Conservation (phyloP, 331 rosid species). For the Erythrophleum ivorense region DNA sequence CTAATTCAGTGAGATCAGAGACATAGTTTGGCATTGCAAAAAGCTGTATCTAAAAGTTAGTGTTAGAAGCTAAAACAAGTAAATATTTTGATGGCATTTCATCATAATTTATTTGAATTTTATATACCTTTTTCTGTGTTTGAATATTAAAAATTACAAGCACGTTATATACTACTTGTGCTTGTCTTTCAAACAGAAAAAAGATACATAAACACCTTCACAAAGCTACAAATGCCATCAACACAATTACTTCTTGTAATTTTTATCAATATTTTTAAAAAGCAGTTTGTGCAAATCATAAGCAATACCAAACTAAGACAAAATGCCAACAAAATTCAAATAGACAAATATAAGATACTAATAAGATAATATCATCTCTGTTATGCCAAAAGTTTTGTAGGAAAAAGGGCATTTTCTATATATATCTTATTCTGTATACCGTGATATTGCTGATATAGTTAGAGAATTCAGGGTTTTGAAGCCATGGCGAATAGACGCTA, state of each 20-base stretch:
- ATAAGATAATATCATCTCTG: neutral
- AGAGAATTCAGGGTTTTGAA: conserved; percentile 81
- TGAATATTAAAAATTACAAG: conserved; percentile 1
- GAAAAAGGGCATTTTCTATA: neutral
- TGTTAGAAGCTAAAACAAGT: neutral
- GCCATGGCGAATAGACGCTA: conserved; percentile 84
- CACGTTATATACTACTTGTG: neutral
- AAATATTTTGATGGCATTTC: neutral
- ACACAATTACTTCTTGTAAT: neutral
- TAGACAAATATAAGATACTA: conserved; percentile 13
- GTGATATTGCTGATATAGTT: conserved; percentile 70
- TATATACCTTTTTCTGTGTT: neutral
- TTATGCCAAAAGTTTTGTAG: neutral
- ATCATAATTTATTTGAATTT: neutral
- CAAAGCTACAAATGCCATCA: neutral
- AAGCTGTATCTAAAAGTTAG: neutral
- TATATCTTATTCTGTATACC: conserved; percentile 54
- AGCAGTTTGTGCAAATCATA: conserved; percentile 14
- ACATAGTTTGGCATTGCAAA: neutral
- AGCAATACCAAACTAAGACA: conserved; percentile 25
- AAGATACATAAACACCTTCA: neutral
- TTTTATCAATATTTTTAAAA: neutral
- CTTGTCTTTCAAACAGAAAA: neutral
- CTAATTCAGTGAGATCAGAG: neutral
- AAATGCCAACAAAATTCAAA: neutral